phyloP scores from a whole-genome alignment of 2,329 filamentous ascomycete species.

The Penicillium fuscoglaucum region DNA sequence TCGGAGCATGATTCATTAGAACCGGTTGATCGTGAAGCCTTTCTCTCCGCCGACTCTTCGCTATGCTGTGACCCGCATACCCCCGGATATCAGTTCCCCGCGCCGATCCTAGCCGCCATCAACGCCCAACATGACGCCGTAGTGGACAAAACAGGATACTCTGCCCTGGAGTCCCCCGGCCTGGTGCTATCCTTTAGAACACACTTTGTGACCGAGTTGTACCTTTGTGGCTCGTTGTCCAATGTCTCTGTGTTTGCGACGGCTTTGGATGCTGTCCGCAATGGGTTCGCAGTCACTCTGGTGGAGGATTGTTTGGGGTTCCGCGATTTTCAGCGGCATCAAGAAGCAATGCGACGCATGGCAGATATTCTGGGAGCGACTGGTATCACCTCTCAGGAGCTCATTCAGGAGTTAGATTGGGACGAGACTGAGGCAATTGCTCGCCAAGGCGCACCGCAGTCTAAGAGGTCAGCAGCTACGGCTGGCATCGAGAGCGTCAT shows the following conservation, averaged over 20 bases:
- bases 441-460: conserved; percentile 16
- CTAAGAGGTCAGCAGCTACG: conserved; percentile 21
- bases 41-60: conserved; percentile 38
- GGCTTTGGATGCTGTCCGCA: conserved; percentile 81
- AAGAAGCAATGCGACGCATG: conserved; percentile 69
- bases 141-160: conserved; percentile 76
- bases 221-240: conserved; percentile 80
- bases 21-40: conserved; percentile 44
- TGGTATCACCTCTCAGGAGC: conserved; percentile 59
- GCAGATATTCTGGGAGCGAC: conserved; percentile 73
- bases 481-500: conserved; percentile 39
- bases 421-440: conserved; percentile 44
- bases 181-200: conserved; percentile 76
- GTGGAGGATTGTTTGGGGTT: conserved; percentile 88
- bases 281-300: conserved; percentile 83
- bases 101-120: conserved; percentile 52
- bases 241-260: conserved; percentile 91
- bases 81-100: conserved; percentile 52
- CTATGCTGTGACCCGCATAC: conserved; percentile 44
- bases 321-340: conserved; percentile 67
- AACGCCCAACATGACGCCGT: conserved; percentile 54
- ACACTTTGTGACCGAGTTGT: conserved; percentile 86
- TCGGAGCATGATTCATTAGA: conserved; percentile 23
- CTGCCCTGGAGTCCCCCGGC: conserved; percentile 74
- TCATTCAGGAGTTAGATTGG: conserved; percentile 54